phyloP scores from a whole-genome alignment of 2,329 filamentous ascomycete species.

The Venturia effusa region DNA sequence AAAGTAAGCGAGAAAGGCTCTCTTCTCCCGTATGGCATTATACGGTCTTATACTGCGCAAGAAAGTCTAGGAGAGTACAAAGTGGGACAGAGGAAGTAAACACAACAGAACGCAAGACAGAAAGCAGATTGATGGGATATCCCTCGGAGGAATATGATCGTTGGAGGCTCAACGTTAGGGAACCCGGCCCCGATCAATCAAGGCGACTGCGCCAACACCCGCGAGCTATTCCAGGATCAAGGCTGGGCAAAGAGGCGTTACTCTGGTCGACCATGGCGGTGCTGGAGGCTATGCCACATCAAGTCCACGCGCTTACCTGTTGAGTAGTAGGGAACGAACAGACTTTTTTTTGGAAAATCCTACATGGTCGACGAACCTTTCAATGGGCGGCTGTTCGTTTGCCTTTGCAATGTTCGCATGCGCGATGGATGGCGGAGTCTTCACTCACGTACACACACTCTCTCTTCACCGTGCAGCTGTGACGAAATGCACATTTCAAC shows the following conservation, averaged over 20 bases:
- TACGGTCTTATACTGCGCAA: not conserved
- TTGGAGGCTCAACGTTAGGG: not conserved
- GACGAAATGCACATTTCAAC: not conserved
- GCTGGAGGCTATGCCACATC: conserved; percentile 2
- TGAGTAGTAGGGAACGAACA: no score
- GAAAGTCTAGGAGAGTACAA: not conserved
- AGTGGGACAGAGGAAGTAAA: not conserved
- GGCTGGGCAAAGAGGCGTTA: not conserved
- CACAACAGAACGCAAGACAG: not conserved
- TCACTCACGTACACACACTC: no score
- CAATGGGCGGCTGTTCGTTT: not conserved
- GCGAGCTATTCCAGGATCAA: not conserved
- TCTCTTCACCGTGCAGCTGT: not conserved
- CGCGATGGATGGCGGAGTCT: no score
- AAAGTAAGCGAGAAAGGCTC: conserved; percentile 4
- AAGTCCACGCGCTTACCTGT: not conserved
- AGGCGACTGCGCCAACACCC: not conserved
- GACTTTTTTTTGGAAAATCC: no score
- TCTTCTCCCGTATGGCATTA: conserved; percentile 1
- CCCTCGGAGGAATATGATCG: not conserved
- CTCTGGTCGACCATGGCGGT: not conserved
- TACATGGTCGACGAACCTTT: no score
- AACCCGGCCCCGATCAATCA: not conserved
- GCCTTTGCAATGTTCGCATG: no score
- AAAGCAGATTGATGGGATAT: not conserved